Base-by-base conservation (phyloP, 106 monocot genomes). In the Allium sativum region DNA sequence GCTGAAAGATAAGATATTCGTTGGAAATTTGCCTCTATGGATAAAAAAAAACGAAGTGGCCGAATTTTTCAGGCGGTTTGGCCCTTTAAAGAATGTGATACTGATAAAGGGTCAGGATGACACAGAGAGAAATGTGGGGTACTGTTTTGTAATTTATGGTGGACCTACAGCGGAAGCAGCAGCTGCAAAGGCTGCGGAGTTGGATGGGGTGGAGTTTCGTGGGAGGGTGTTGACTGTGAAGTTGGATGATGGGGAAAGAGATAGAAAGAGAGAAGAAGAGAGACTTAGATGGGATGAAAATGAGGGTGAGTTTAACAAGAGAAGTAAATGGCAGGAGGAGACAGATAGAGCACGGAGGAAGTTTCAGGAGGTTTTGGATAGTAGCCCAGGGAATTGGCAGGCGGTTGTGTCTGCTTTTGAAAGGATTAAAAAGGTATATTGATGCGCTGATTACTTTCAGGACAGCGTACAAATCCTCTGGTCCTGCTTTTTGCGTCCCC, bases 31-130 rank as follows among this genome's bases (percentile, higher is more conserved):
- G 3, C 96, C 96, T 0, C 65, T 73, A 3, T 91, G 90, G 96
- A 86, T 91, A 15, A 82, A 82, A 68, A 96, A 96, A 78, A 83
- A 84, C 62, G 91, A 96, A 59, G 67, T 91, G 18, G 79, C 77
- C 0, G 87, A 91, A 50, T 96, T 79, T 67, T 96, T 96, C 74
- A 68, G 96, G 71, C 96, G 91, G 31, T 98, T 98, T 40, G 91
- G 96, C 10, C 91, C 91, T 7, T 42, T 98, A 68, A 84, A 98
- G 82, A 85, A 68, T 52, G 79, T 91, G 19, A 76, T 87, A 7
- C 72, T 31, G 31, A 83, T 98, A 31, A 82, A 71, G 68, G 91
- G 85, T 7, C 82, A 88, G 46, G 82, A 98, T 17, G 87, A 90
- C 58, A 68, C 91, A 16, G 91, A 88, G 74, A 72, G 98, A 22